Percentiles rank a stretch among this genome's conserved stretches.
Evolutionary conservation across 108 stramenopile species (phyloP).

Genomic region (Cyclotella kingstonii): DNA sequence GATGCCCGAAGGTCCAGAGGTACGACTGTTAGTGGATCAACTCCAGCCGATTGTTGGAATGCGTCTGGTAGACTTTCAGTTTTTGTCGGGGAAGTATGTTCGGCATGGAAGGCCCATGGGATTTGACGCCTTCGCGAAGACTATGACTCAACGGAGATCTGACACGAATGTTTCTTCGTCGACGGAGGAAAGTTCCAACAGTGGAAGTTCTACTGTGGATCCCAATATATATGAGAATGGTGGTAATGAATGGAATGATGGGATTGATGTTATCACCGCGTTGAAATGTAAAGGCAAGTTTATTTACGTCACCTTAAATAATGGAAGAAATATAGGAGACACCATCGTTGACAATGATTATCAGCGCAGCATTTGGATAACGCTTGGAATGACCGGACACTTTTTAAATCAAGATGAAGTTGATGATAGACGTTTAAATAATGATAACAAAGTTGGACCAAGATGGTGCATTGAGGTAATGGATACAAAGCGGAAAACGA

Average conservation of each 20-base stretch:
- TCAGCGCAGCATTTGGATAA: constrained; percentile 83
- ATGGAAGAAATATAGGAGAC: constrained; percentile 30
- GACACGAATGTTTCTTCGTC: not conserved
- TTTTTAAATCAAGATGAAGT: constrained; percentile 51
- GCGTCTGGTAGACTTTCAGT: constrained; percentile 57
- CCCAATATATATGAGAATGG: constrained; percentile 6
- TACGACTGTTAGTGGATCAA: constrained; percentile 74
- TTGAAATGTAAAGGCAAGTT: constrained; percentile 87
- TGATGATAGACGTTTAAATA: constrained; percentile 1
- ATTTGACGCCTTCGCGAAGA: constrained; percentile 66
- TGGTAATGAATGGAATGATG: constrained; percentile 2
- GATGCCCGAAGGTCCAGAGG: constrained; percentile 93
- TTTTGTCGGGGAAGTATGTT: constrained; percentile 79
- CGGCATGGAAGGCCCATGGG: constrained; percentile 66
- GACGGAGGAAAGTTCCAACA: constrained; percentile 1
- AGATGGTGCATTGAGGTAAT: constrained; percentile 72
- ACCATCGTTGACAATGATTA: constrained; percentile 39
- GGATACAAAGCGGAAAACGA: constrained; percentile 21
- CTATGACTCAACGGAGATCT: constrained; percentile 65
- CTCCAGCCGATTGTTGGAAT: constrained; percentile 66
- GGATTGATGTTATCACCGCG: constrained; percentile 54
- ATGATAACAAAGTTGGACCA: constrained; percentile 35
- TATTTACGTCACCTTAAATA: constrained; percentile 71
- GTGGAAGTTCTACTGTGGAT: not conserved
- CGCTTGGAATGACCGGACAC: constrained; percentile 81